These are phyloP conservation scores for Thermomucor indicae-seudaticae DNA, from an alignment of 371 early-diverging fungal species.

Conservation along the genomic window DNA sequence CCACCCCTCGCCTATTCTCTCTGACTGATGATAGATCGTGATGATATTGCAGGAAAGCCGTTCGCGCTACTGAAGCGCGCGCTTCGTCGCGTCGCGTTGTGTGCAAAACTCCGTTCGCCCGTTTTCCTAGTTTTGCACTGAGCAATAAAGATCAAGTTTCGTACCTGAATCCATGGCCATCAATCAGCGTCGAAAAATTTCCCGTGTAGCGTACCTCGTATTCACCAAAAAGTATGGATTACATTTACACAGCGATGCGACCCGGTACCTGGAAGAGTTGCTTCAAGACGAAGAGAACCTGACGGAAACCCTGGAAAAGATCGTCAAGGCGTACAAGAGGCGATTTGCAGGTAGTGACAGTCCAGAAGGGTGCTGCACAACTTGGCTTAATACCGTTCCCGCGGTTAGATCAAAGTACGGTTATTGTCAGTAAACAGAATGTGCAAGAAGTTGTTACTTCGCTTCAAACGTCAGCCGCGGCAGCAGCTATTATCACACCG, in stretches of 20 bases:
- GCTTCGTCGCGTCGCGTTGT: too few species aligned
- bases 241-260: slow-evolving; percentile 67
- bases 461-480: slow-evolving; percentile 13
- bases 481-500: slow-evolving; percentile 19
- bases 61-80: too few species aligned
- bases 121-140: too few species aligned
- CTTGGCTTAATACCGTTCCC: slow-evolving; percentile 19
- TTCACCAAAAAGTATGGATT: slow-evolving; percentile 73
- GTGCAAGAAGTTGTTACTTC: background rate
- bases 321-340: slow-evolving; percentile 63
- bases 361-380: background rate
- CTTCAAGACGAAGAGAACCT: slow-evolving; percentile 40
- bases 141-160: too few species aligned
- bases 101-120: too few species aligned
- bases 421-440: too few species aligned
- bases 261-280: slow-evolving; percentile 48
- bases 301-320: slow-evolving; percentile 47
- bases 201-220: slow-evolving; percentile 26
- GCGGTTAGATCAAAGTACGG: background rate
- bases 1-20: too few species aligned
- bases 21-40: too few species aligned
- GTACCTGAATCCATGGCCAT: too few species aligned
- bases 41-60: too few species aligned
- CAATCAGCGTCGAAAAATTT: too few species aligned
- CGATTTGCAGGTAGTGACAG: slow-evolving; percentile 21